Conservation (phyloP, 441 rosid genomes). For the Omphalea diandra region DNA sequence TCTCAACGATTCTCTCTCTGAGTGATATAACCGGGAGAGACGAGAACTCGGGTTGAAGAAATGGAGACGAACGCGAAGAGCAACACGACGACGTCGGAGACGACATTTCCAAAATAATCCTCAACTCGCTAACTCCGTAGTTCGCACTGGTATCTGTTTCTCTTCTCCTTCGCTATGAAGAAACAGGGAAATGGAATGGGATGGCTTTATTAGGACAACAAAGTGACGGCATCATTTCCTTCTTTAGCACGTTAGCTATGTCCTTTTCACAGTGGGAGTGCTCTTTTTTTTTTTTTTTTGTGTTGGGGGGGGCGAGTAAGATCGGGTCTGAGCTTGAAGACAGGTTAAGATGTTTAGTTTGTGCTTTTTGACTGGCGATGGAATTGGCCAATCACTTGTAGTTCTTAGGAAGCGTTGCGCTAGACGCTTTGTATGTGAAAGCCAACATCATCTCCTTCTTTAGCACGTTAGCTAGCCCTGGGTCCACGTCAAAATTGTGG, state of each 20-base stretch:
- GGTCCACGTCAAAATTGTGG: constrained; percentile 2
- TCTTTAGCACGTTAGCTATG: constrained; percentile 5
- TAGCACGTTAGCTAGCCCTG: constrained; percentile 3
- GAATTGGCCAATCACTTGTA: not conserved
- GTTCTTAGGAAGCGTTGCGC: not conserved
- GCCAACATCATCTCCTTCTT: not conserved
- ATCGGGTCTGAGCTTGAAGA: not conserved
- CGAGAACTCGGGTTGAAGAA: constrained; percentile 48
- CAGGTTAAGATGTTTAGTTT: not conserved
- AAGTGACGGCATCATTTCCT: not conserved
- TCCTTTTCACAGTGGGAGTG: too few species aligned
- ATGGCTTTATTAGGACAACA: too few species aligned
- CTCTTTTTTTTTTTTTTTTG: too few species aligned
- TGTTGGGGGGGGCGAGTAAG: too few species aligned
- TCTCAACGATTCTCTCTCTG: constrained; percentile 67
- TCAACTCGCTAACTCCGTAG: constrained; percentile 13
- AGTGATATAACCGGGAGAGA: constrained; percentile 77
- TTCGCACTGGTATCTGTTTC: too few species aligned
- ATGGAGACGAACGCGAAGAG: constrained; percentile 44
- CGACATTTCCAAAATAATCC: constrained; percentile 42
- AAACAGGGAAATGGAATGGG: too few species aligned
- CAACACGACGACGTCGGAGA: constrained; percentile 47
- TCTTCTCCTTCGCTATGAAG: too few species aligned
- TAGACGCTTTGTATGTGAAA: not conserved
- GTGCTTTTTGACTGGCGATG: not conserved